Evolutionary conservation across 1,284 basidiomycete genomes (phyloP).

Genomic region (Rhodotorula sp.): DNA sequence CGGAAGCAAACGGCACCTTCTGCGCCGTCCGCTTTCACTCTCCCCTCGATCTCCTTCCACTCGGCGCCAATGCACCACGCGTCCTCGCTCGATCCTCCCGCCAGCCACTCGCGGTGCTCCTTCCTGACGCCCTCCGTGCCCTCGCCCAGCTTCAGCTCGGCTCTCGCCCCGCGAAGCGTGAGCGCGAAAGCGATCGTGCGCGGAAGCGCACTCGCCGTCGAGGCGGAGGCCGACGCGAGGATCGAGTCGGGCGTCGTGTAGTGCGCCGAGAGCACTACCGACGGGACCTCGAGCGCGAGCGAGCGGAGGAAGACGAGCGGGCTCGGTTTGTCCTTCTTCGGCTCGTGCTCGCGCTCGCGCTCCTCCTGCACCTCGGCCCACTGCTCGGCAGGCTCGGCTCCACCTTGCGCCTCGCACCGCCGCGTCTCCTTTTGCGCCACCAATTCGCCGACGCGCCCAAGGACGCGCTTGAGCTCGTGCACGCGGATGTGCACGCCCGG

Average conservation of each 20-base stretch:
- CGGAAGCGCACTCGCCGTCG: conserved; percentile 8
- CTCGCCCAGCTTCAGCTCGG: conserved; percentile 18
- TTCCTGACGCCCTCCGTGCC: conserved; percentile 5
- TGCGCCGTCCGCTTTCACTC: conserved; percentile 24
- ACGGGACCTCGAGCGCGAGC: conserved; percentile 24
- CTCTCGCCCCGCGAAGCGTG: conserved; percentile 14
- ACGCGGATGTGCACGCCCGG: conserved; percentile 29
- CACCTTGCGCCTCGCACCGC: not conserved
- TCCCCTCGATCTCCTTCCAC: conserved; percentile 42
- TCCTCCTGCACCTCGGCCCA: not conserved
- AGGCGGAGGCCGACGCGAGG: conserved; percentile 11
- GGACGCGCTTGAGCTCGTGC: conserved; percentile 25
- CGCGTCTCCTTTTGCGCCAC: not conserved
- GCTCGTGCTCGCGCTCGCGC: not conserved
- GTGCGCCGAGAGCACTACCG: conserved; percentile 30
- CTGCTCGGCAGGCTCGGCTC: too few relatives aligned
- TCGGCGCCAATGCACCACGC: conserved; percentile 17
- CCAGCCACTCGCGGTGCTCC: conserved; percentile 38
- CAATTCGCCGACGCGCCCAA: conserved; percentile 2
- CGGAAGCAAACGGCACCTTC: conserved; percentile 13
- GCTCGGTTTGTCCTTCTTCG: conserved; percentile 1
- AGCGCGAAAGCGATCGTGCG: conserved; percentile 33
- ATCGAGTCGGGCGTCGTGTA: conserved; percentile 27
- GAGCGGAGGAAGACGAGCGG: conserved; percentile 20
- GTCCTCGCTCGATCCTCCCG: conserved; percentile 13